These are phyloP conservation scores for Fennellomyces sp. DNA, from an alignment of 371 early-diverging fungal species.

Conservation along the genomic window DNA sequence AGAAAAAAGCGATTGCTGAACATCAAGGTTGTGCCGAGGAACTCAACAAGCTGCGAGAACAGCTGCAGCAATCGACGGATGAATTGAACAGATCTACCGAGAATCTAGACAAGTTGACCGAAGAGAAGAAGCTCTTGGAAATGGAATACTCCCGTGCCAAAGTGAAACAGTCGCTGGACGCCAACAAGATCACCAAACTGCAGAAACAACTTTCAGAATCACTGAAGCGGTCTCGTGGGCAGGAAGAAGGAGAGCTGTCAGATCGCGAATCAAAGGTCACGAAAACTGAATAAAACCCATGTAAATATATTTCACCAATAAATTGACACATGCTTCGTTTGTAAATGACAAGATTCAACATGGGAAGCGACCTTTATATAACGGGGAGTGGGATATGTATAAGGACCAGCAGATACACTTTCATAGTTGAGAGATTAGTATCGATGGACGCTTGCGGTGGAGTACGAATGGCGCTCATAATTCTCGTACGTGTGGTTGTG, in stretches of 20 bases:
- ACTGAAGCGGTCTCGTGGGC: background rate
- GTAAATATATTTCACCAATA: no score
- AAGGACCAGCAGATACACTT: no score
- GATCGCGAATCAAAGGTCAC: no score
- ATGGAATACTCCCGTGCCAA: background rate
- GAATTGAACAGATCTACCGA: background rate
- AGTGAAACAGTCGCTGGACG: background rate
- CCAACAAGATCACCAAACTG: background rate
- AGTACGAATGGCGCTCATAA: constrained; percentile 10
- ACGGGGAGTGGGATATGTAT: no score
- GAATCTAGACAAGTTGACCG: background rate
- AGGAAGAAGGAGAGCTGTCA: background rate
- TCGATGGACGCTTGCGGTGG: constrained; percentile 7
- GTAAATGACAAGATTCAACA: no score
- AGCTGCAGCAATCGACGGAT: background rate
- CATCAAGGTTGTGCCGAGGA: background rate
- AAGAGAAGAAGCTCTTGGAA: background rate
- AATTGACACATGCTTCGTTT: no score
- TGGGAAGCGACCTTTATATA: no score
- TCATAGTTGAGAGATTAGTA: background rate
- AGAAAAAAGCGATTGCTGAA: no score
- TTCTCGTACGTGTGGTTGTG: constrained; percentile 5
- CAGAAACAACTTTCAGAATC: background rate
- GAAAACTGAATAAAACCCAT: no score
- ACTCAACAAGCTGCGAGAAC: background rate